Evolutionary conservation across 768 basidiomycete genomes (phyloP), one percentile per base, ranked within the genome.

Genomic region (Pluteus cervinus): DNA sequence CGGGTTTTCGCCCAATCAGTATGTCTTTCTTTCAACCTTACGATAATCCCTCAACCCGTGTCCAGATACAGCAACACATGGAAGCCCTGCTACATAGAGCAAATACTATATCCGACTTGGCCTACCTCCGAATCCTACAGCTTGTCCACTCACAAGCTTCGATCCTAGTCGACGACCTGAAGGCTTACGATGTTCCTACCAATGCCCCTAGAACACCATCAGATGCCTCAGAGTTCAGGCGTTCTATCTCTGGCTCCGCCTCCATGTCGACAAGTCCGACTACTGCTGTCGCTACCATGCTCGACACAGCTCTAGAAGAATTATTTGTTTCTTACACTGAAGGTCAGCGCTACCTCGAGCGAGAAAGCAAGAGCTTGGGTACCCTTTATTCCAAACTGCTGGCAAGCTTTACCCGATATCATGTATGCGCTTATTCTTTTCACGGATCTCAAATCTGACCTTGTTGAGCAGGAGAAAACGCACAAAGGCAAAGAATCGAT

Each of bases 1-100:
- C 74, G 96, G 23, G 90, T 99, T 1, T 99, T 99, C 61, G 94
- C 93, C 2, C 96, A 97, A 68, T 89, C 91, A 32, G 92, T 93
- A 58, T 48, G 86, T 44, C 9, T 20, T n/a, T 33, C 25, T 40
- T 38, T 28, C 9, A 17, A 7, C 29, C 24, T 24, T 7, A 16
- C 3, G 21, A 14, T 18, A 16, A 12, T 38, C 5, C 29, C 31
- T 29, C 29, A 40, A 20, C n/a, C 17, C 40, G 10, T 23, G 2
- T 36, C 16, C 53, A 97, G 94, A 92, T 99, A 45, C 93, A 98
- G 69, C 89, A 92, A 71, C 87, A 96, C 53, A 75, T 99, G 61
- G 96, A 98, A 54, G 76, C 81, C 36, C 74, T 99, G 4, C 69
- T 98, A 34, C 83, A 82, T 40, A 73, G 75, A 42, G 86, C 84